These are phyloP conservation scores for Globisporangium viniferum DNA, from an alignment of 352 stramenopile species.

Conservation along the genomic window DNA sequence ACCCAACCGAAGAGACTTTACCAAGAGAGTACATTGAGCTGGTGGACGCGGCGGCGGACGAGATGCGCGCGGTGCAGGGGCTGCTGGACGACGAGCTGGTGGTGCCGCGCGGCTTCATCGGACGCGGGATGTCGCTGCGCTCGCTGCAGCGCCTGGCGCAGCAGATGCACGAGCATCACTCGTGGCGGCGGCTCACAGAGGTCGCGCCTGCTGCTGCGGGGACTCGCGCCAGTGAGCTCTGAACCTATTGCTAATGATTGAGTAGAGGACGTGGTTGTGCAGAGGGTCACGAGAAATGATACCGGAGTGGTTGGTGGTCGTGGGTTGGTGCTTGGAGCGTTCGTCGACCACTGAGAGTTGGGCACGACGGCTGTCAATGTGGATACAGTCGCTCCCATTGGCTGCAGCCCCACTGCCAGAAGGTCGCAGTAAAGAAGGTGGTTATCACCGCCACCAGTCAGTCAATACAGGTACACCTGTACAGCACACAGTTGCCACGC, in stretches of 20 bases:
- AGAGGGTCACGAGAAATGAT: background rate
- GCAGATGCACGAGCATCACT: slow-evolving; percentile 43
- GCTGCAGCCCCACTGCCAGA: background rate
- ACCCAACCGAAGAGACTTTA: slow-evolving; percentile 49
- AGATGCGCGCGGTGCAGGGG: slow-evolving; percentile 42
- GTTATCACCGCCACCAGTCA: background rate
- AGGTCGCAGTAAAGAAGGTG: background rate
- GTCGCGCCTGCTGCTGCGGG: background rate
- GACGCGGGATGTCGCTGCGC: slow-evolving; percentile 46
- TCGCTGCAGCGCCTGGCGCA: slow-evolving; percentile 43
- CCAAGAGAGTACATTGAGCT: slow-evolving; percentile 37
- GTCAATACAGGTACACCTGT: background rate
- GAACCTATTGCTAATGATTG: background rate
- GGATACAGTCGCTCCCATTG: background rate
- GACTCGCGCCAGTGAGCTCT: slow-evolving; percentile 27
- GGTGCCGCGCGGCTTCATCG: slow-evolving; percentile 52
- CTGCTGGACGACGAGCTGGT: slow-evolving; percentile 41
- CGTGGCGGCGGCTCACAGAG: slow-evolving; percentile 18
- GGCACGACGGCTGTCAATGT: background rate
- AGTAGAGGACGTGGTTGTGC: background rate
- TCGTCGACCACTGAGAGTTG: background rate
- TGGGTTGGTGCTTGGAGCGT: background rate
- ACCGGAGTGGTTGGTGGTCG: background rate
- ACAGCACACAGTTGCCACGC: background rate
- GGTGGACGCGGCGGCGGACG: slow-evolving; percentile 27